phyloP scores from a whole-genome alignment of 257 asterid genomes.

The Craterostigma plantagineum region DNA sequence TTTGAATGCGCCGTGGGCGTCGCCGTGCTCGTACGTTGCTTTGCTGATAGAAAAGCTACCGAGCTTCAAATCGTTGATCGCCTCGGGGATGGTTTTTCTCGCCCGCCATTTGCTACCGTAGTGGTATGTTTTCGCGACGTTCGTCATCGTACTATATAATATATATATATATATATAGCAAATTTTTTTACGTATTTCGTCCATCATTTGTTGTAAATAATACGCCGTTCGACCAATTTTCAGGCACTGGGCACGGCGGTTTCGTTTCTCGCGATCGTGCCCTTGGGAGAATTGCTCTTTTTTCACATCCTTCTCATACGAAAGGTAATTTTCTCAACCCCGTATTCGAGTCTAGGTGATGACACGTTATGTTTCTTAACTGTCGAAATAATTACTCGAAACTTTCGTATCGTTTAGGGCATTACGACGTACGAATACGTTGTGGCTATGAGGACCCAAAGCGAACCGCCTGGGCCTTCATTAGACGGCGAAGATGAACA shows the following conservation, averaged over 20 bases:
- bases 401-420: conserved; percentile 30
- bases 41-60: conserved; percentile 45
- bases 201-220: not conserved
- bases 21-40: conserved; percentile 83
- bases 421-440: conserved; percentile 89
- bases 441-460: conserved; percentile 86
- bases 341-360: too few relatives aligned
- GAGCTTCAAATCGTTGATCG: conserved; percentile 56
- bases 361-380: not conserved
- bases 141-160: not conserved
- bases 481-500: conserved; percentile 67
- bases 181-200: too few relatives aligned
- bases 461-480: conserved; percentile 87
- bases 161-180: not conserved
- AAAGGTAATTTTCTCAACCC: conserved; percentile 26
- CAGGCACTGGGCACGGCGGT: conserved; percentile 83
- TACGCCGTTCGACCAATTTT: conserved; percentile 5
- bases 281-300: conserved; percentile 80
- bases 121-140: conserved; percentile 35
- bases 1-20: conserved; percentile 81
- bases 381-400: too few relatives aligned
- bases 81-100: conserved; percentile 92
- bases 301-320: conserved; percentile 86
- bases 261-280: conserved; percentile 75
- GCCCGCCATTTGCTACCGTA: conserved; percentile 83